phyloP scores from a whole-genome alignment of 2,329 filamentous ascomycete species.

The Sphaerulina musiva region DNA sequence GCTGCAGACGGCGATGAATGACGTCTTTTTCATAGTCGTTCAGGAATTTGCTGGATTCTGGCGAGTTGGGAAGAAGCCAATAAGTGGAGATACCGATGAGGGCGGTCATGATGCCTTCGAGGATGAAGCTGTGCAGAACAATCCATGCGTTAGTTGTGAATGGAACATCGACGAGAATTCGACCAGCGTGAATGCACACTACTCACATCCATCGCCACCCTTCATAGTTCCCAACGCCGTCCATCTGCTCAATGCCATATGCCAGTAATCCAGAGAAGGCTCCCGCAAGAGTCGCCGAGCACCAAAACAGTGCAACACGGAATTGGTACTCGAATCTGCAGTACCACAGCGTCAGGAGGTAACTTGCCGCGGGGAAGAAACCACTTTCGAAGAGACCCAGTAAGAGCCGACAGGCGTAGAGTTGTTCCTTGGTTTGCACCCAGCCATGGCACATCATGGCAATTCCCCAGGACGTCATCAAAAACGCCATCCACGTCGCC shows the following conservation, averaged over 20 bases:
- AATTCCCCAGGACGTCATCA: constrained; percentile 31
- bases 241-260: constrained; percentile 34
- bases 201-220: constrained; percentile 29
- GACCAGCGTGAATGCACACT: not conserved
- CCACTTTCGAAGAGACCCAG: constrained; percentile 20
- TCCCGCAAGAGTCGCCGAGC: constrained; percentile 44
- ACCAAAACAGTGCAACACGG: constrained; percentile 44
- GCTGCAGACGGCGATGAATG: constrained; percentile 37
- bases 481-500: constrained; percentile 35
- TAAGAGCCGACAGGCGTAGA: constrained; percentile 26
- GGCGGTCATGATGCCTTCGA: constrained; percentile 30
- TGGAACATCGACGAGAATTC: too few species aligned
- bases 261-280: constrained; percentile 50
- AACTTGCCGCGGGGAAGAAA: constrained; percentile 23
- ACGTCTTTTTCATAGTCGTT: constrained; percentile 38
- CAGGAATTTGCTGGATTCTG: constrained; percentile 51
- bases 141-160: not conserved
- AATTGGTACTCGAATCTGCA: constrained; percentile 40
- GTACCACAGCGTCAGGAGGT: constrained; percentile 41
- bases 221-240: constrained; percentile 26
- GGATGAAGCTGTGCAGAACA: constrained; percentile 17
- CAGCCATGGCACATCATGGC: constrained; percentile 30
- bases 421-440: constrained; percentile 27
- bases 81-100: constrained; percentile 37
- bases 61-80: constrained; percentile 55